Evolutionary conservation across 768 basidiomycete species (phyloP).

Genomic region (Boletus huronensis): DNA sequence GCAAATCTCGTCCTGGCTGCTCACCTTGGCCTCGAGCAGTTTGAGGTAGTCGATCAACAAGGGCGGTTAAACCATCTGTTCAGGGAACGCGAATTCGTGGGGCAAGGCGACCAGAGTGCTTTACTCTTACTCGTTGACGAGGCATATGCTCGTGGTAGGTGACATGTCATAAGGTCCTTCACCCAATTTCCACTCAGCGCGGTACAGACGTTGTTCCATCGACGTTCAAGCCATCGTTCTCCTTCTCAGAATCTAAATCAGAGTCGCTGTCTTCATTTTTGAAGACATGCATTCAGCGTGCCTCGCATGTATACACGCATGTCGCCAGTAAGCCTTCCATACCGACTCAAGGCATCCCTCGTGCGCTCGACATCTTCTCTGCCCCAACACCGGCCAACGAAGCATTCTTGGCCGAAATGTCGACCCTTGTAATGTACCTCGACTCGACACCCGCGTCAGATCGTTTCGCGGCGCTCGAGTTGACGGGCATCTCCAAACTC

Average conservation of each 20-base stretch:
- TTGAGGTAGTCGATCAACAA: slow-evolving; percentile 46
- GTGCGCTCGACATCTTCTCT: slow-evolving; percentile 41
- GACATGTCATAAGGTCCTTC: background rate
- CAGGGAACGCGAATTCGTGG: slow-evolving; percentile 51
- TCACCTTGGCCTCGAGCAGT: slow-evolving; percentile 69
- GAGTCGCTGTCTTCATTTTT: slow-evolving; percentile 48
- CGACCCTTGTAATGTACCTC: slow-evolving; percentile 52
- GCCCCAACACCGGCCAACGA: slow-evolving; percentile 37
- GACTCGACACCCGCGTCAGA: slow-evolving; percentile 34
- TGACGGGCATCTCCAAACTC: slow-evolving; percentile 49
- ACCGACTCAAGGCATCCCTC: slow-evolving; percentile 30
- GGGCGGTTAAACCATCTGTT: slow-evolving; percentile 18
- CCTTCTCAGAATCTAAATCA: slow-evolving; percentile 30
- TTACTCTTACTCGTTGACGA: slow-evolving; percentile 58
- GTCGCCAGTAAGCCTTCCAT: slow-evolving; percentile 42
- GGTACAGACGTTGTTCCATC: slow-evolving; percentile 54
- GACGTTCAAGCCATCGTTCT: slow-evolving; percentile 48
- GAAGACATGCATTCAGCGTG: slow-evolving; percentile 56
- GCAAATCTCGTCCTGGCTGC: slow-evolving; percentile 60
- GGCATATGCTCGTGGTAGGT: slow-evolving; percentile 51
- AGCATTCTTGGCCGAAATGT: slow-evolving; percentile 40
- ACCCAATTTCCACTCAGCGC: background rate
- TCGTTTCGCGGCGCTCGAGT: slow-evolving; percentile 61
- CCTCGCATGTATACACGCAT: slow-evolving; percentile 53
- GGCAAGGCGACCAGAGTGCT: slow-evolving; percentile 46